Evolutionary conservation across 2,329 filamentous ascomycete species (phyloP), one percentile per base, ranked within the genome.

Genomic region (Calonectria hongkongensis): DNA sequence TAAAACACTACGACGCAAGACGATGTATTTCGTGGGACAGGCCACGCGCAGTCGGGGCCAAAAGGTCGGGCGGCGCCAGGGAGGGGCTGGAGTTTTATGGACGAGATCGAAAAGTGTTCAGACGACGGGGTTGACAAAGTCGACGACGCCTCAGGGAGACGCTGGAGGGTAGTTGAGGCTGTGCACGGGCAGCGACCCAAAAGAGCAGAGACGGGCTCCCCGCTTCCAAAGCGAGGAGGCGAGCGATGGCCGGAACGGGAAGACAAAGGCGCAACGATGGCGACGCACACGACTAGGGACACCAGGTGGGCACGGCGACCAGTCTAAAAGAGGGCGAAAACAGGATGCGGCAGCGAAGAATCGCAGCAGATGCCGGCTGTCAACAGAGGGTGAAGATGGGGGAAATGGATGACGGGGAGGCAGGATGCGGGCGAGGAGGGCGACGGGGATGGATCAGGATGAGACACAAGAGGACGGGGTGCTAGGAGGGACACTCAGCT

Each of bases 161-260:
- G 71, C 71, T 63, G 78, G 54, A 70, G 71, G 74, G 74, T 75
- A 73, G 78, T 79, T 81, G 79, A 81, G 79, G 79, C 79, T 80
- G 79, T 81, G 79, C 79, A 81, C 79, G 77, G 78, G 79, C 76
- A 74, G 76, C 73, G 74, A 72, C 74, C 77, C 73, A 76, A 74
- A 77, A 76, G 75, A 77, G 70, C 73, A 78, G 76, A 77, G 73
- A 73, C 76, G 70, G 76, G 74, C 77, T 78, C 79, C 79, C 79
- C 79, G 79, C 79, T 81, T 81, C 79, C 71, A 79, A 73, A 72
- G 73, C 69, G 71, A 79, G 71, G 69, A 71, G 75, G 73, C 71
- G 76, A 71, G 74, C 71, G 76, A 71, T 77, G 77, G 72, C 79
- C 76, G 78, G 79, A 80, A 79, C 72, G 71, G 76, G 77, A 76